Percentiles rank a stretch among this genome's conserved stretches.
Conservation (phyloP, 1,284 basidiomycete genomes). For the Polyporus tsugae region DNA sequence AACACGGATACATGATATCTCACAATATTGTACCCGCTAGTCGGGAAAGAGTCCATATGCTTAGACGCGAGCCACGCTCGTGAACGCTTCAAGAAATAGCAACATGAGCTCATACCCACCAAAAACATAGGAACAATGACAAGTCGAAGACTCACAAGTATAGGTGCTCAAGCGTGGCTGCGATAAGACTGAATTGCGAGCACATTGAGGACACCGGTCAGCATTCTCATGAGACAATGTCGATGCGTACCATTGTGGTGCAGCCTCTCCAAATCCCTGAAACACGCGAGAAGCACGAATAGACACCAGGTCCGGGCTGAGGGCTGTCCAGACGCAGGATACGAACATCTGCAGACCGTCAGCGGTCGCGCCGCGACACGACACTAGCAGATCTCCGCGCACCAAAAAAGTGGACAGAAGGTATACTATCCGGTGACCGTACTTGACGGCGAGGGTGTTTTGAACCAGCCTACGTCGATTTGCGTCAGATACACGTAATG, state of each 20-base stretch:
- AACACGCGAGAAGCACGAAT: conserved; percentile 52
- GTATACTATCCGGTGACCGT: conserved; percentile 55
- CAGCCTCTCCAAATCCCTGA: conserved; percentile 56
- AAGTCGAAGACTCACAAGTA: conserved; percentile 43
- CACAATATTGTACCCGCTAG: conserved; percentile 52
- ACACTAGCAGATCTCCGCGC: conserved; percentile 8
- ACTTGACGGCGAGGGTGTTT: conserved; percentile 52
- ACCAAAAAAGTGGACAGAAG: conserved; percentile 50
- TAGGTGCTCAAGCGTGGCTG: conserved; percentile 53
- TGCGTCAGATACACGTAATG: too few relatives aligned
- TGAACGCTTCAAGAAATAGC: conserved; percentile 50
- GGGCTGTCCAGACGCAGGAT: conserved; percentile 53
- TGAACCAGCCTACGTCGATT: conserved; percentile 48
- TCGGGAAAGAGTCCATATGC: conserved; percentile 53
- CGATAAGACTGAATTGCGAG: conserved; percentile 43
- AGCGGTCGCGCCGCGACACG: not conserved
- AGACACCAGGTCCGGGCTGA: conserved; percentile 49
- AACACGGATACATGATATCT: too few relatives aligned
- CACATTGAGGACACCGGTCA: not conserved
- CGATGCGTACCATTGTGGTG: conserved; percentile 48
- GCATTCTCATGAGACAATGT: not conserved
- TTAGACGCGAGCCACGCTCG: conserved; percentile 50
- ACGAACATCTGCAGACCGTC: conserved; percentile 49
- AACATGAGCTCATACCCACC: too few relatives aligned
- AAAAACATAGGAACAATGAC: not conserved